Evolutionary conservation across 1,139 yeast species (phyloP).

Genomic region (Yueomyces sp.): DNA sequence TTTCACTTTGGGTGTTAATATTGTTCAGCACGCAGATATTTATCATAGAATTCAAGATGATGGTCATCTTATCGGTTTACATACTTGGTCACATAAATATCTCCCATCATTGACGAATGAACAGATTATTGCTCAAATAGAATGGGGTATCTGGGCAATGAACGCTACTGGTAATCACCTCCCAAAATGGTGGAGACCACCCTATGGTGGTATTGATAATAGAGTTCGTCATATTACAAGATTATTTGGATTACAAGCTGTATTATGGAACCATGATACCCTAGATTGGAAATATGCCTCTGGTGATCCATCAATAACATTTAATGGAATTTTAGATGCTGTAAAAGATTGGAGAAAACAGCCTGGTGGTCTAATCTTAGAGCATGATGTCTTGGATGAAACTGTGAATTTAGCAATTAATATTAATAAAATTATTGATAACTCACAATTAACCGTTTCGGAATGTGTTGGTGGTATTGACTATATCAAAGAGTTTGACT

Average conservation of each 20-base stretch:
- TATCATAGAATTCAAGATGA: conserved; percentile 41
- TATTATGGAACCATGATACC: conserved; percentile 84
- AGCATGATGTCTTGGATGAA: conserved; percentile 61
- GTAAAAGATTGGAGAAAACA: conserved; percentile 38
- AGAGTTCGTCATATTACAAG: conserved; percentile 68
- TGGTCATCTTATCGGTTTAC: conserved; percentile 79
- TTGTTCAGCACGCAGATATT: conserved; percentile 62
- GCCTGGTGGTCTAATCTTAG: conserved; percentile 58
- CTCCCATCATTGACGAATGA: conserved; percentile 69
- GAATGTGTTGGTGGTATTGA: conserved; percentile 61
- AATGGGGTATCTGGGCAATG: conserved; percentile 98
- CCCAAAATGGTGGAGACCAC: conserved; percentile 95
- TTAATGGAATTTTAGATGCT: conserved; percentile 40
- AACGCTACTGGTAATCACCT: conserved; percentile 81
- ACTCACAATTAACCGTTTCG: conserved; percentile 63
- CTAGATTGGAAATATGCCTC: conserved; percentile 75
- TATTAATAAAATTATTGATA: conserved; percentile 39
- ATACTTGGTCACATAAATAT: conserved; percentile 87
- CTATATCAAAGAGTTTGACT: conserved; percentile 20
- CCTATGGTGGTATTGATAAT: conserved; percentile 88
- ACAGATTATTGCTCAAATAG: conserved; percentile 73
- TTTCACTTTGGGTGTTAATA: conserved; percentile 75
- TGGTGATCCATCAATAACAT: conserved; percentile 29
- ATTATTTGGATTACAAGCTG: conserved; percentile 79
- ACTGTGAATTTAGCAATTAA: conserved; percentile 63